Base-by-base conservation (phyloP, 2,329 filamentous ascomycete species). In the Diaporthe australafricana region DNA sequence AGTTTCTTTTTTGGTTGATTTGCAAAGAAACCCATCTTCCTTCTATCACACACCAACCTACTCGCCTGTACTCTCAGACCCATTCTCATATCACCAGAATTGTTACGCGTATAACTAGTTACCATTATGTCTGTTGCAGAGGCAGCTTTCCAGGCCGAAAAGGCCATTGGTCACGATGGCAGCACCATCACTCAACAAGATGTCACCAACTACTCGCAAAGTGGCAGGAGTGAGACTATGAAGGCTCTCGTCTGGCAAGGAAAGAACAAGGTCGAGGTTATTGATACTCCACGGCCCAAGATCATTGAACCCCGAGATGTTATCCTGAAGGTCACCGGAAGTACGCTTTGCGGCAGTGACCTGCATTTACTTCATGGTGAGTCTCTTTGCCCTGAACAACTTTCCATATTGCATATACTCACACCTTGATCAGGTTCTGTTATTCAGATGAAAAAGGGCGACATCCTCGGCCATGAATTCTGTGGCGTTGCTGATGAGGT, bases 231-330 rank as follows among this genome's bases (percentile, higher is more conserved):
- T 40, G 88, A 91, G 76, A 92, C 82, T 20, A 96, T 97, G 93
- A 92, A 94, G 80, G 95, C 94, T 0, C 83, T 97, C 17, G 89
- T 88, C 2, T 97, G 94, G 94, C 90, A 92, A 81, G 93, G 93
- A 67, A 96, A 96, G 85, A 93, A 95, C 77, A 89, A 85, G 38
- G 93, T 97, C 57, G 83, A 93, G 78, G 85, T 97, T 22, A 87
- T 91, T 62, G 88, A 94, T 42, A 88, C 89, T 6, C 88, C 92
- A 0, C 92, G 91, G 76, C 94, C 94, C 2, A 90, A 87, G 76
- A 86, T 96, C 38, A 80, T 96, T 32, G 93, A 96, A 79, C 87
- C 90, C 53, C 84, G 85, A 66, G 94, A 97, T 78, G 93, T 95
- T 14, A 94, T 97, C 72, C 84, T 96, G 75, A 94, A 92, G 78